These are phyloP conservation scores for Linnemannia zychae DNA, from an alignment of 192 early-diverging fungal genomes.

Conservation along the genomic window DNA sequence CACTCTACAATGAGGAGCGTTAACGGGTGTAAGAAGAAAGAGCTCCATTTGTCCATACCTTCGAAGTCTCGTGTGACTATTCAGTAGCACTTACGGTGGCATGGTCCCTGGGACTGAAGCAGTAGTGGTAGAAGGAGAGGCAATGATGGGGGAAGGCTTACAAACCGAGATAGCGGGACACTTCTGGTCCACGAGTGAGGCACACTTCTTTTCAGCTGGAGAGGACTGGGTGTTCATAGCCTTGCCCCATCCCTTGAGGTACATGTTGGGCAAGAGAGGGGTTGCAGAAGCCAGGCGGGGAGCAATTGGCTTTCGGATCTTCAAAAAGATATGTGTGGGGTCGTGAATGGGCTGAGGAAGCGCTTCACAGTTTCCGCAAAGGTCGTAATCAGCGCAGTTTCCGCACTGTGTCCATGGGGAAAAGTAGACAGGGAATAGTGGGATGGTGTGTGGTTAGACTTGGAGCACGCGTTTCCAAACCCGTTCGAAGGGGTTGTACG, in stretches of 20 bases:
- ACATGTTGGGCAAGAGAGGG: constrained; percentile 58
- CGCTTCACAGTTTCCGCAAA: constrained; percentile 72
- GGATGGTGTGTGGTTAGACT: not conserved
- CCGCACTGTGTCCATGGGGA: constrained; percentile 56
- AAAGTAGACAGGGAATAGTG: not conserved
- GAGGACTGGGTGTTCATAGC: not conserved
- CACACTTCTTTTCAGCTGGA: not conserved
- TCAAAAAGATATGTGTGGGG: constrained; percentile 62
- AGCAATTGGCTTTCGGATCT: constrained; percentile 60
- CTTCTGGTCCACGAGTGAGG: not conserved
- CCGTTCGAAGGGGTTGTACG: not conserved
- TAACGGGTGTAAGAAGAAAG: not conserved
- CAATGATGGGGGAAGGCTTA: not conserved
- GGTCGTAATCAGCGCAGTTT: constrained; percentile 74
- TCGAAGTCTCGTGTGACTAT: not conserved
- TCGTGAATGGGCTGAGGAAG: constrained; percentile 58
- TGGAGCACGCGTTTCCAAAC: constrained; percentile 7
- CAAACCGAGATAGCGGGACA: not conserved
- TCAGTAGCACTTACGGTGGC: not conserved
- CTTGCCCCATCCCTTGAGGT: constrained; percentile 46
- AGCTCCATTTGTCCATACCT: not conserved
- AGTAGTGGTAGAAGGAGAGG: not conserved
- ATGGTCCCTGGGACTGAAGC: not conserved
- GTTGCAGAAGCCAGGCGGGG: constrained; percentile 18
- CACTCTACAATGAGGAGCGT: not conserved